Conservation (phyloP, 208 protist species). For the Phytomonas sp. region DNA sequence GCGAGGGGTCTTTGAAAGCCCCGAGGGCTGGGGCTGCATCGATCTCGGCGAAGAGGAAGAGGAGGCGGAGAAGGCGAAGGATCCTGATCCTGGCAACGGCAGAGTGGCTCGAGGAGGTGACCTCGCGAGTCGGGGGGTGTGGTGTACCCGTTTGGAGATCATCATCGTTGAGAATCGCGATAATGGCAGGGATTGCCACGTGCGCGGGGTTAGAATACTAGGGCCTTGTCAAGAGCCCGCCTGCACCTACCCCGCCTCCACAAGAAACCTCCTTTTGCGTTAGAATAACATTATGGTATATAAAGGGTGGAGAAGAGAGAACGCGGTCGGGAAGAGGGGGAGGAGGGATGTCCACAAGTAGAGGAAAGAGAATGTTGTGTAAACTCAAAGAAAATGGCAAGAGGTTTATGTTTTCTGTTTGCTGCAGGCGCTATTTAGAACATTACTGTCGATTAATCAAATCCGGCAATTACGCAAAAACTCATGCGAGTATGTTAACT, state of each 20-base stretch:
- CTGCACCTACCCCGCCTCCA: conserved; percentile 3
- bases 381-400: no score
- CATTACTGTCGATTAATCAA: no score
- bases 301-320: no score
- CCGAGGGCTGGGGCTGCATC: conserved; percentile 61
- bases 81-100: conserved; percentile 15
- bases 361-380: no score
- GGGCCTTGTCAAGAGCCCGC: conserved; percentile 30
- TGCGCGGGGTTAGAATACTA: conserved; percentile 61
- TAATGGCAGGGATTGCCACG: conserved; percentile 76
- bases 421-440: no score
- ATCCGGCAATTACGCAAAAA: no score
- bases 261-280: not conserved
- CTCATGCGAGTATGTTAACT: no score
- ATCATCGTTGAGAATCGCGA: conserved; percentile 68
- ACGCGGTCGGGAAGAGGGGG: no score
- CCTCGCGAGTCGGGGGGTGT: conserved; percentile 28
- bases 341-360: no score
- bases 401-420: no score
- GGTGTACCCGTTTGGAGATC: conserved; percentile 53
- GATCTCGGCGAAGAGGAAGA: conserved; percentile 16
- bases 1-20: conserved; percentile 24
- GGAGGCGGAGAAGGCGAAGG: conserved; percentile 8
- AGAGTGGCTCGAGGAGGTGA: conserved; percentile 5
- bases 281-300: no score